Conservation (phyloP, 805 yeast species). For the Cyberlindnera saturnus region DNA sequence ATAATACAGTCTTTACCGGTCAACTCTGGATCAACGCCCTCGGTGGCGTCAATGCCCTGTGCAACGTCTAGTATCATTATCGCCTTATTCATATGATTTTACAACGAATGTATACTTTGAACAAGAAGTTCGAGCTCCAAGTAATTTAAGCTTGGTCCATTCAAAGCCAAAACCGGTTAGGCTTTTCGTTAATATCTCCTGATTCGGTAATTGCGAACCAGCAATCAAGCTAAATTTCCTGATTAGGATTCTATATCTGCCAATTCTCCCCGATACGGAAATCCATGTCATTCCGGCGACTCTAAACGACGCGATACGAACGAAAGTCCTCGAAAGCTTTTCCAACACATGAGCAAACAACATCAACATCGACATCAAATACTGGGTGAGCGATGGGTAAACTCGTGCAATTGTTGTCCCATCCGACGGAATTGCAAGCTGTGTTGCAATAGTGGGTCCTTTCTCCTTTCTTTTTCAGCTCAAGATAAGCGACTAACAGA, state of each 20-base stretch:
- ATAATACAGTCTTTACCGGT: background rate
- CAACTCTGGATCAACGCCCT: background rate
- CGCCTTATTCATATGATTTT: background rate
- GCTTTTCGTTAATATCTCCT: too few relatives aligned
- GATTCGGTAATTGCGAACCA: background rate
- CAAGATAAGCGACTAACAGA: background rate
- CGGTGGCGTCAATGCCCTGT: background rate
- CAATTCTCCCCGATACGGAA: background rate
- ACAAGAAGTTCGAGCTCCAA: background rate
- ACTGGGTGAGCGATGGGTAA: conserved; percentile 8
- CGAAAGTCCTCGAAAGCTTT: background rate
- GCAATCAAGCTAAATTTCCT: background rate
- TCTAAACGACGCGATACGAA: background rate
- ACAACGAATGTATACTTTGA: background rate
- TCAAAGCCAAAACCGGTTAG: too few relatives aligned
- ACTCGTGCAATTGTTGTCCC: conserved; percentile 7
- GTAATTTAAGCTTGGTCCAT: background rate
- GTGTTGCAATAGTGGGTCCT: conserved; percentile 11
- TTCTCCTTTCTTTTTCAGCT: background rate
- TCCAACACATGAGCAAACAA: background rate
- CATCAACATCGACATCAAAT: background rate
- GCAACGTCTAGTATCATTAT: background rate
- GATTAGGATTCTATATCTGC: background rate
- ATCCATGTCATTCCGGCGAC: too few relatives aligned
- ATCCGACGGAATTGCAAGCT: conserved; percentile 11